A percentile compares a stretch with the other conserved stretches of the same genome.
Evolutionary conservation across 805 yeast species (phyloP).

Genomic region (Pichia insulana): DNA sequence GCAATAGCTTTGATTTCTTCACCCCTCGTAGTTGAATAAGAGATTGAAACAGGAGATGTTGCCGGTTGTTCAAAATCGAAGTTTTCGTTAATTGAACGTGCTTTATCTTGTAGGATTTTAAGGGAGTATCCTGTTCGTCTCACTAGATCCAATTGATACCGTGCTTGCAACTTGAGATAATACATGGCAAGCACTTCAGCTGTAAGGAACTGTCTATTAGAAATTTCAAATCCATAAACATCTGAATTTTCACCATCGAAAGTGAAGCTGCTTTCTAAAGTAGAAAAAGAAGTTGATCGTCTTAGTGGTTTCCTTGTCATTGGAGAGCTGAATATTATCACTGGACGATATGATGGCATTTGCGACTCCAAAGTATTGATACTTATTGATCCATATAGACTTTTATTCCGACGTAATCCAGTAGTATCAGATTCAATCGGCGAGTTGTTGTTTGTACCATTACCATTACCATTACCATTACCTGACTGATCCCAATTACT

Average conservation of each 20-base stretch:
- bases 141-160: constrained; percentile 10
- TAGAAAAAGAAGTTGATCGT: constrained; percentile 30
- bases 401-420: constrained; percentile 2
- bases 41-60: constrained; percentile 2
- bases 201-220: constrained; percentile 11
- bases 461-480: neutral
- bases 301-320: constrained; percentile 4
- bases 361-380: neutral
- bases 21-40: constrained; percentile 1
- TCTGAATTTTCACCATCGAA: constrained; percentile 4
- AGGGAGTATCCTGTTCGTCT: constrained; percentile 3
- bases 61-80: neutral
- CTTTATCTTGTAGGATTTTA: neutral
- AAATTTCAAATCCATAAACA: constrained; percentile 14
- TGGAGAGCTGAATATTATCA: neutral
- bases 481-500: neutral
- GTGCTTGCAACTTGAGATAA: constrained; percentile 9
- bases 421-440: neutral
- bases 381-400: constrained; percentile 7
- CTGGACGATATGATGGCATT: neutral
- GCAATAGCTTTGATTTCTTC: constrained; percentile 14
- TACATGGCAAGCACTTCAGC: constrained; percentile 12
- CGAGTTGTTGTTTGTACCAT: neutral
- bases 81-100: neutral
- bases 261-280: constrained; percentile 14